Conservation (phyloP, 495 filamentous ascomycete genomes). For the Penicillium chermesinum region DNA sequence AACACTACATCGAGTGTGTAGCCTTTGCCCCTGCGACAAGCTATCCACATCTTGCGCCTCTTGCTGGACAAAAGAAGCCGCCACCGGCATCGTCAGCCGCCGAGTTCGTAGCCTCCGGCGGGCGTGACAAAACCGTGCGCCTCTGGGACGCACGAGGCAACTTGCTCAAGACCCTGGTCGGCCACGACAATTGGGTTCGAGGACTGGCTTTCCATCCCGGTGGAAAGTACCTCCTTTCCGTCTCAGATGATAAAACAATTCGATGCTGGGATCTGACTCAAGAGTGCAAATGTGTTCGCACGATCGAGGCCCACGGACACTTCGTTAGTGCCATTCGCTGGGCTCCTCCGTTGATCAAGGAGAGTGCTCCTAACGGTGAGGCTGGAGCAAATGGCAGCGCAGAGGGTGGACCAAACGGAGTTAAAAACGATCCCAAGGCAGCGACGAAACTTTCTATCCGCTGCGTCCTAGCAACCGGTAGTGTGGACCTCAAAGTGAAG, state of each 20-base stretch:
- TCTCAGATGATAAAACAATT: conserved; percentile 85
- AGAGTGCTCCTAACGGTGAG: conserved; percentile 40
- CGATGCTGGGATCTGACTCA: conserved; percentile 94
- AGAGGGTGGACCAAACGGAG: conserved; percentile 9
- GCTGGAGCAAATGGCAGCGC: conserved; percentile 16
- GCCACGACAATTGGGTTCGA: conserved; percentile 96
- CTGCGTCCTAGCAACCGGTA: conserved; percentile 61
- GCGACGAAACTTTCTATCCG: conserved; percentile 41
- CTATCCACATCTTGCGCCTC: conserved; percentile 68
- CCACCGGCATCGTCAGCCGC: conserved; percentile 66
- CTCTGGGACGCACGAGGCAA: conserved; percentile 86
- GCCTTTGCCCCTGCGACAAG: conserved; percentile 76
- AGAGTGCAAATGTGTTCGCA: conserved; percentile 86
- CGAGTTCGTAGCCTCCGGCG: conserved; percentile 89
- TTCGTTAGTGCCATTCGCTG: conserved; percentile 87
- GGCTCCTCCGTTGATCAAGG: conserved; percentile 72
- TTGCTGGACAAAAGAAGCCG: conserved; percentile 77
- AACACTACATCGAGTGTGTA: conserved; percentile 86
- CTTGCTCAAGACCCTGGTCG: conserved; percentile 78
- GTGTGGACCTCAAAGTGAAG: conserved; percentile 58
- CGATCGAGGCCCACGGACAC: conserved; percentile 71
- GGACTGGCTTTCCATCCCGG: conserved; percentile 87
- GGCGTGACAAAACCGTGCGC: conserved; percentile 85
- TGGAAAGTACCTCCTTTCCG: conserved; percentile 85
- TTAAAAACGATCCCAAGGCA: conserved; percentile 26